Conservation (phyloP, 2,329 filamentous ascomycete genomes). For the Ceratocystis lukuohia region DNA sequence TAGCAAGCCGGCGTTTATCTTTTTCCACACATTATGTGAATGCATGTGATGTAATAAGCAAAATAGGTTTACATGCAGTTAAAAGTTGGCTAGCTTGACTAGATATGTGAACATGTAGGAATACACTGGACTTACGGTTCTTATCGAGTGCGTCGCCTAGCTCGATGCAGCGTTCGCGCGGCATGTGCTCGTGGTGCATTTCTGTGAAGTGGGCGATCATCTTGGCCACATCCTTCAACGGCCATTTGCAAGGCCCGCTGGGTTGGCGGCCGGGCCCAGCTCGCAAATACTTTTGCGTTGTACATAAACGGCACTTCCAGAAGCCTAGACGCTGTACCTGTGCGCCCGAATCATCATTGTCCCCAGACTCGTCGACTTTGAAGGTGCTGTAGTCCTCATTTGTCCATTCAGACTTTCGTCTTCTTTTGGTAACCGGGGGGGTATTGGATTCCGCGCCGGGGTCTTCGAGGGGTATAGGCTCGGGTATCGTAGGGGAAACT, state of each 20-base stretch:
- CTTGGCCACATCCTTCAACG: conserved; percentile 35
- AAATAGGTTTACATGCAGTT: background rate
- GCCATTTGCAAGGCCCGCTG: conserved; percentile 34
- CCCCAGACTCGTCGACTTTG: conserved; percentile 19
- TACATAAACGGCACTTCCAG: conserved; percentile 36
- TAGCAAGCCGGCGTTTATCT: background rate
- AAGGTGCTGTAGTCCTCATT: conserved; percentile 11
- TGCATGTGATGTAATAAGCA: background rate
- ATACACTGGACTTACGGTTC: conserved; percentile 28
- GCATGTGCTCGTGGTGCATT: conserved; percentile 34
- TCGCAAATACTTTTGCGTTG: conserved; percentile 31
- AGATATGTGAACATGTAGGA: background rate
- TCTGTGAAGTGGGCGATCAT: conserved; percentile 36
- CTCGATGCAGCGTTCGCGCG: conserved; percentile 31
- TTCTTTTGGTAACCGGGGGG: conserved; percentile 16
- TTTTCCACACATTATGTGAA: background rate
- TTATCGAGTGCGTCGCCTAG: conserved; percentile 31
- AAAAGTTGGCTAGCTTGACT: background rate
- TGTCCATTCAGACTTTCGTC: conserved; percentile 14
- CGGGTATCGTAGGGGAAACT: conserved; percentile 10
- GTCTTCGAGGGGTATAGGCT: conserved; percentile 17
- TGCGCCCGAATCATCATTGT: conserved; percentile 18
- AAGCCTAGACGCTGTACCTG: conserved; percentile 32
- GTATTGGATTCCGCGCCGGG: conserved; percentile 15
- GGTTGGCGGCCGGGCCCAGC: conserved; percentile 31